Evolutionary conservation across 495 filamentous ascomycete genomes (phyloP).

Genomic region (Podospora anserina): DNA sequence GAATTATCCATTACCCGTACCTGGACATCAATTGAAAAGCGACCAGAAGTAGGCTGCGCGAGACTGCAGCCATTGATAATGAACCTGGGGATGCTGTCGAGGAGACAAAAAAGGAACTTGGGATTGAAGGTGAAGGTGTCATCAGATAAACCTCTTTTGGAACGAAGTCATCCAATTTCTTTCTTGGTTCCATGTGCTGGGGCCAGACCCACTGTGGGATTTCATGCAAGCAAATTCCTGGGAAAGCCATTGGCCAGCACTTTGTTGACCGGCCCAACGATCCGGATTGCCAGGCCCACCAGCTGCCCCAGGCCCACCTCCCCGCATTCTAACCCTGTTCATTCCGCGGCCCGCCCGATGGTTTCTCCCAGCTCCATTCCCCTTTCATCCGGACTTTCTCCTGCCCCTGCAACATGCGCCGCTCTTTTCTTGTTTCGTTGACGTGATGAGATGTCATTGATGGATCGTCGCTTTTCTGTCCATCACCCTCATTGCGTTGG

Average conservation of each 20-base stretch:
- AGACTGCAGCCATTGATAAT: no score
- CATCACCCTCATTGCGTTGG: neutral
- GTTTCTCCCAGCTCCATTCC: neutral
- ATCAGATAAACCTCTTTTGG: conserved; percentile 19
- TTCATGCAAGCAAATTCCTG: conserved; percentile 1
- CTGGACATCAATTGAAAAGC: no score
- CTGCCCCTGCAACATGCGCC: neutral
- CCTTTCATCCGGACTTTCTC: neutral
- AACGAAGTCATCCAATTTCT: neutral
- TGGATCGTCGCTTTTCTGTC: neutral
- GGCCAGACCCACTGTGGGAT: neutral
- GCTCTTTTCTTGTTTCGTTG: neutral
- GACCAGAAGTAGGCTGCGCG: no score
- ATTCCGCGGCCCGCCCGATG: neutral
- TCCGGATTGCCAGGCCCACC: neutral
- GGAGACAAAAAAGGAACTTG: neutral
- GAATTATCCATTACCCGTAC: no score
- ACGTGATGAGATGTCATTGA: neutral
- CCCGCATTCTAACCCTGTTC: neutral
- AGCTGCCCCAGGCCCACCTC: neutral
- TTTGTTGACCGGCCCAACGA: neutral
- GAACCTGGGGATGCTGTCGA: no score
- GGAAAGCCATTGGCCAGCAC: neutral
- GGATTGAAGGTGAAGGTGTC: conserved; percentile 1
- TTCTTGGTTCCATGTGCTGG: neutral